Conservation (phyloP, 2,329 filamentous ascomycete species). For the Claviceps purpurea region DNA sequence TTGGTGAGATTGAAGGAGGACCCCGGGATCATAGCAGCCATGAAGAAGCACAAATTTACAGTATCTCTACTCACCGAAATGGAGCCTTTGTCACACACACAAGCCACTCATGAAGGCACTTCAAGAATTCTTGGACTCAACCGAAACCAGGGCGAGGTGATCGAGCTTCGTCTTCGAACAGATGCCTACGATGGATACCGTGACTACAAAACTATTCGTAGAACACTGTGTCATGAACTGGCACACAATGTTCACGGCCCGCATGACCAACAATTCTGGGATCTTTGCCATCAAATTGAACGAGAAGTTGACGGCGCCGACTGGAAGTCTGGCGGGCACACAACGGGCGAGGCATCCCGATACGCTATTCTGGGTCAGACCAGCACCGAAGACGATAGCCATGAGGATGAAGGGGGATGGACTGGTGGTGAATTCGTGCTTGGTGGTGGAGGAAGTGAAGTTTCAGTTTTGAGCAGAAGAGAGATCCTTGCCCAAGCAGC, state of each 20-base stretch:
- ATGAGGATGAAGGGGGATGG: constrained; percentile 62
- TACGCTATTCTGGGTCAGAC: constrained; percentile 37
- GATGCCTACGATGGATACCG: constrained; percentile 90
- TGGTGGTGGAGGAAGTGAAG: constrained; percentile 36
- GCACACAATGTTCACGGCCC: constrained; percentile 80
- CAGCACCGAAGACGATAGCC: constrained; percentile 37
- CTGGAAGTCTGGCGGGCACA: constrained; percentile 59
- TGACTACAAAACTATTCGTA: constrained; percentile 82
- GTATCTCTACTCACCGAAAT: constrained; percentile 88
- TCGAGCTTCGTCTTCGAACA: constrained; percentile 81
- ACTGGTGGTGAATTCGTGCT: constrained; percentile 67
- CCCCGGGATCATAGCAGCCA: constrained; percentile 69
- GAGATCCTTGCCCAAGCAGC: constrained; percentile 54
- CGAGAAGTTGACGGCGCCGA: constrained; percentile 69
- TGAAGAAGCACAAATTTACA: constrained; percentile 72
- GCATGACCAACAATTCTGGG: constrained; percentile 84
- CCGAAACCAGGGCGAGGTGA: constrained; percentile 74
- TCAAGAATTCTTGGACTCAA: constrained; percentile 76
- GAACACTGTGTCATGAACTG: constrained; percentile 88
- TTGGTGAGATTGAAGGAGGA: constrained; percentile 68
- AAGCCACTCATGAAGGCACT: constrained; percentile 54
- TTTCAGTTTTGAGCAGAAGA: constrained; percentile 45
- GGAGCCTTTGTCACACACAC: constrained; percentile 74
- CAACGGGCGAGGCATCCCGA: constrained; percentile 50
- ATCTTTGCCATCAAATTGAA: constrained; percentile 76